Evolutionary conservation across 805 yeast genomes (phyloP).

Genomic region (Candida pini): DNA sequence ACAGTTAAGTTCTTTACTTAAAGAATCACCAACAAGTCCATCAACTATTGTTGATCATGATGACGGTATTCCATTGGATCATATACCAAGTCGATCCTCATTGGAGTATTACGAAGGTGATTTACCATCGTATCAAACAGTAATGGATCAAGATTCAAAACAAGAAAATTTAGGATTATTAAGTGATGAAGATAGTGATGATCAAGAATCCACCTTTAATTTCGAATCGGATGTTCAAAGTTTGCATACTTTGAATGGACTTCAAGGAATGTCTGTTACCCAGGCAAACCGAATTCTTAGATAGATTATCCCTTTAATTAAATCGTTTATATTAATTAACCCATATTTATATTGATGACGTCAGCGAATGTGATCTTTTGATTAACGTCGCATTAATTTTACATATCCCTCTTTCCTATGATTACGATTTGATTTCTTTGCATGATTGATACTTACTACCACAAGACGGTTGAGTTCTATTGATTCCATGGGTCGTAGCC

Average conservation of each 20-base stretch:
- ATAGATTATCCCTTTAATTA: neutral
- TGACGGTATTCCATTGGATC: conserved; percentile 3
- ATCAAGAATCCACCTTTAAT: neutral
- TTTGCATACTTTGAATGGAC: conserved; percentile 15
- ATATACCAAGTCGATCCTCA: conserved; percentile 22
- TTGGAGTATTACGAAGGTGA: conserved; percentile 17
- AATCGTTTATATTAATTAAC: neutral
- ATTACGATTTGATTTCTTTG: no score
- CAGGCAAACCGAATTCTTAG: conserved; percentile 15
- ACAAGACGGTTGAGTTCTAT: no score
- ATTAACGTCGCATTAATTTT: no score
- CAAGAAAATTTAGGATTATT: conserved; percentile 21
- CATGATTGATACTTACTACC: no score
- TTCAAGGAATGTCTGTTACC: conserved; percentile 11
- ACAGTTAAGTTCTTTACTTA: conserved; percentile 13
- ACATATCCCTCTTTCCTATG: no score
- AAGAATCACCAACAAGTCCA: neutral
- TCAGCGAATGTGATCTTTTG: no score
- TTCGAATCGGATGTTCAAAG: conserved; percentile 1
- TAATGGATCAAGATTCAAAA: conserved; percentile 19
- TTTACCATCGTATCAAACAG: conserved; percentile 25
- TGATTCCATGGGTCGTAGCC: no score
- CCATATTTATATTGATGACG: no score
- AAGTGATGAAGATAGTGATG: conserved; percentile 13
- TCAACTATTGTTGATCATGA: neutral